Percentiles rank a stretch among this genome's conserved stretches.
phyloP scores from a whole-genome alignment of 2,329 filamentous ascomycete species.

The Botrytis byssoidea region DNA sequence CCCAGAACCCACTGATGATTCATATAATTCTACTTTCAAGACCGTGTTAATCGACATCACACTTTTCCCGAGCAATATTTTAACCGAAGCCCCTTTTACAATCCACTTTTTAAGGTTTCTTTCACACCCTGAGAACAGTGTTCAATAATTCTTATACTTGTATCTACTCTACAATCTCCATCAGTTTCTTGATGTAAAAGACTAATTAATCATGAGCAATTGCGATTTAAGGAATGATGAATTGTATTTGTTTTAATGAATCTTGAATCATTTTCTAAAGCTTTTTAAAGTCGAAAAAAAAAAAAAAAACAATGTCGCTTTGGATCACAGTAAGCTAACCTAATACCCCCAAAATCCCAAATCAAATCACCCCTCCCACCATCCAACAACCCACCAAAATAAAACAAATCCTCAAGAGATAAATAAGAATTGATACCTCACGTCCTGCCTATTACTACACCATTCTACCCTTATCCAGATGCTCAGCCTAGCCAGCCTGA shows the following conservation, averaged over 20 bases:
- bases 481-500: not conserved
- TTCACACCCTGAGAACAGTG: not conserved
- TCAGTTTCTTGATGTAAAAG: not conserved
- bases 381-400: not conserved
- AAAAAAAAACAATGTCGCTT: too few species aligned
- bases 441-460: too few species aligned
- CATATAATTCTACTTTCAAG: not conserved
- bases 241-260: too few species aligned
- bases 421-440: not conserved
- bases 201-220: not conserved
- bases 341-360: too few species aligned
- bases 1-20: not conserved
- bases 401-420: not conserved
- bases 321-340: too few species aligned
- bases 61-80: not conserved
- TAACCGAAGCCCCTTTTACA: not conserved
- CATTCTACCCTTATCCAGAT: not conserved
- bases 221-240: not conserved
- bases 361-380: too few species aligned
- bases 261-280: not conserved
- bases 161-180: not conserved
- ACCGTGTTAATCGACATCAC: not conserved
- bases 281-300: too few species aligned
- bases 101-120: not conserved
- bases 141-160: not conserved